Percentiles rank a stretch among this genome's conserved stretches.
These are phyloP conservation scores for Lentinus brumalis DNA, from an alignment of 768 basidiomycete genomes.

Conservation along the genomic window DNA sequence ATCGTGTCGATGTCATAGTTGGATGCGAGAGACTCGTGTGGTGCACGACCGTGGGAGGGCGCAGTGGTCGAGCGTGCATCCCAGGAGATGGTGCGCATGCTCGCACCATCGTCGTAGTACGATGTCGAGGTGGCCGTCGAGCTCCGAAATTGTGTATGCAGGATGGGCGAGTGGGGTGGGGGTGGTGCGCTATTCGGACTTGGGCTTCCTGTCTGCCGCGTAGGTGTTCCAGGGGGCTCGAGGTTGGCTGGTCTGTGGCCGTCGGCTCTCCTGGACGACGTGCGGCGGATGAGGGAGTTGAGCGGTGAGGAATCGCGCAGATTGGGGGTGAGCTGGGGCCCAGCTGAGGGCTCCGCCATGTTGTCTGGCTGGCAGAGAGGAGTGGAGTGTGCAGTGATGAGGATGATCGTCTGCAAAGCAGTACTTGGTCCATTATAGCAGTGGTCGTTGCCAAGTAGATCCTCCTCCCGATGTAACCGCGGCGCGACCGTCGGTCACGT, in stretches of 20 bases:
- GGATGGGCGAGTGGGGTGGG: conserved; percentile 46
- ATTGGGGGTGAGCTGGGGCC: conserved; percentile 13
- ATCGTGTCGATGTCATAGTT: conserved; percentile 28
- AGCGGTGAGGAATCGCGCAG: conserved; percentile 55
- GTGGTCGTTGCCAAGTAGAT: neutral
- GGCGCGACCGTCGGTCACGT: neutral
- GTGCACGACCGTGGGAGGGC: neutral
- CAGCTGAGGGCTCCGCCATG: conserved; percentile 14
- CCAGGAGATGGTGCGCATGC: conserved; percentile 19
- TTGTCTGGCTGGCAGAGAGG: neutral
- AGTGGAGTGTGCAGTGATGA: neutral
- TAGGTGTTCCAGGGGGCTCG: conserved; percentile 16
- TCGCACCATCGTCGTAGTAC: conserved; percentile 29
- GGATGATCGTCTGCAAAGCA: neutral
- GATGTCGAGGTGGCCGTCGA: conserved; percentile 39
- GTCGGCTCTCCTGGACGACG: conserved; percentile 48
- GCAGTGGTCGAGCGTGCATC: conserved; percentile 10
- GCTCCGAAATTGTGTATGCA: conserved; percentile 50
- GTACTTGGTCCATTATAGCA: neutral
- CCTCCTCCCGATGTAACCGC: neutral
- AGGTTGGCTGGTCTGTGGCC: conserved; percentile 15
- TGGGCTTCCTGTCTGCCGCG: neutral
- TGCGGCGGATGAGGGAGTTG: conserved; percentile 54
- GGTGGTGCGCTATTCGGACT: conserved; percentile 2
- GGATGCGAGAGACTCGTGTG: conserved; percentile 19